Percentiles rank a stretch among this genome's conserved stretches.
phyloP scores from a whole-genome alignment of 176 grass and related monocot species.

The Alopecurus myosuroides region DNA sequence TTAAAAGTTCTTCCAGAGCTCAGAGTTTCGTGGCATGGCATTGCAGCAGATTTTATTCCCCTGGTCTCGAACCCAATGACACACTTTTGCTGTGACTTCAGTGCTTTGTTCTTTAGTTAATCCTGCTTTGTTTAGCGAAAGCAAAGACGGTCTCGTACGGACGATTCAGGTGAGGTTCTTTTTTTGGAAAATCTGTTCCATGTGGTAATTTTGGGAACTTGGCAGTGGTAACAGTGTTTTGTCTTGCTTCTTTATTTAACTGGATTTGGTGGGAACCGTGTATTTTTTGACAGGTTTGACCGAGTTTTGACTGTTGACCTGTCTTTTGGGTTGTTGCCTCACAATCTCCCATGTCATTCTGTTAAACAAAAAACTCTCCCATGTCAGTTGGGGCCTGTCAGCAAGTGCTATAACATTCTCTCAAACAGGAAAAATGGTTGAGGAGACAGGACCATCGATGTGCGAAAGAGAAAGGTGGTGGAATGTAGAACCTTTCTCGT shows the following conservation, averaged over 20 bases:
- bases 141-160: slow-evolving; percentile 4
- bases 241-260: background rate
- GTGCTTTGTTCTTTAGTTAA: slow-evolving; percentile 12
- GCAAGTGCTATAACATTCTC: background rate
- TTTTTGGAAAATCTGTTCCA: no score
- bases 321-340: background rate
- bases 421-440: background rate
- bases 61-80: slow-evolving; percentile 3
- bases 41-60: slow-evolving; percentile 8
- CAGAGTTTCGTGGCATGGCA: background rate
- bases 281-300: background rate
- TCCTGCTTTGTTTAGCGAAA: background rate
- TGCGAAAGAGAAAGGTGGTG: no score
- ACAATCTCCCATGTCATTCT: background rate
- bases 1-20: slow-evolving; percentile 8
- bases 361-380: background rate
- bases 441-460: background rate
- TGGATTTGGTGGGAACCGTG: background rate
- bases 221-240: background rate
- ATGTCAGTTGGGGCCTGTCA: background rate
- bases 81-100: background rate
- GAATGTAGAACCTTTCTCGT: background rate
- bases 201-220: background rate
- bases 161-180: background rate
- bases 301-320: background rate